Percentiles rank a stretch among this genome's conserved stretches.
Conservation (phyloP, 208 protist species). For the Acanthamoeba culbertsoni region DNA sequence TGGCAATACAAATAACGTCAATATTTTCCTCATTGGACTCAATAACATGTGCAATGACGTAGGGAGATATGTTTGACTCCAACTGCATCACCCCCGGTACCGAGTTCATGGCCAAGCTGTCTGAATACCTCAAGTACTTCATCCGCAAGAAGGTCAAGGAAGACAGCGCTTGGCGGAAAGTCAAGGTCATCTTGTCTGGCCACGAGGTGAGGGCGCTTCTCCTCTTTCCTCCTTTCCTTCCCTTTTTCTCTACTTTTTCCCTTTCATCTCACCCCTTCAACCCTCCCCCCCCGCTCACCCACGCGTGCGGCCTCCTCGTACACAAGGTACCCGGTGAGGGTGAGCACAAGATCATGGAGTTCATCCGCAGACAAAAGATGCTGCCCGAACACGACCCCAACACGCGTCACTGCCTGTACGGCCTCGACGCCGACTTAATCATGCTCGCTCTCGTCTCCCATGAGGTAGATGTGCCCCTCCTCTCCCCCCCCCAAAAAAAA, state of each 20-base stretch:
- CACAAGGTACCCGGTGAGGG: conserved; percentile 97
- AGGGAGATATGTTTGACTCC: conserved; percentile 93
- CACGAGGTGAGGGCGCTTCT: conserved; percentile 71
- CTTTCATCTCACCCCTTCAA: background rate
- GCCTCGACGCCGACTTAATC: conserved; percentile 97
- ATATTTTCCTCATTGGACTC: background rate
- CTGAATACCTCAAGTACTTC: conserved; percentile 93
- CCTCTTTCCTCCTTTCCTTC: background rate
- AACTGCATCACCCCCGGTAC: conserved; percentile 99
- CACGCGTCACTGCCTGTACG: conserved; percentile 97
- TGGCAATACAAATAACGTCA: background rate
- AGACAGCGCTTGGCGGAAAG: conserved; percentile 91
- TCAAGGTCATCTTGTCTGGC: conserved; percentile 94
- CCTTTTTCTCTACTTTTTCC: background rate
- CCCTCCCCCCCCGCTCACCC: background rate
- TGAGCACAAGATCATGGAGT: conserved; percentile 92
- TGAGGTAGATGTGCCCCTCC: conserved; percentile 70
- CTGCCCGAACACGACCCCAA: conserved; percentile 94
- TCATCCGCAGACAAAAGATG: conserved; percentile 78
- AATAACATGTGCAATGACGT: background rate
- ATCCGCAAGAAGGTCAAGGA: conserved; percentile 91
- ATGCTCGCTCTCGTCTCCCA: conserved; percentile 95
- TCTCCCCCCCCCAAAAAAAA: background rate
- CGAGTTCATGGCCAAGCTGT: conserved; percentile 95
- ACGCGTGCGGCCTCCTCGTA: conserved; percentile 82